Conservation (phyloP, 495 filamentous ascomycete species). For the Bathelium albidoporum region DNA sequence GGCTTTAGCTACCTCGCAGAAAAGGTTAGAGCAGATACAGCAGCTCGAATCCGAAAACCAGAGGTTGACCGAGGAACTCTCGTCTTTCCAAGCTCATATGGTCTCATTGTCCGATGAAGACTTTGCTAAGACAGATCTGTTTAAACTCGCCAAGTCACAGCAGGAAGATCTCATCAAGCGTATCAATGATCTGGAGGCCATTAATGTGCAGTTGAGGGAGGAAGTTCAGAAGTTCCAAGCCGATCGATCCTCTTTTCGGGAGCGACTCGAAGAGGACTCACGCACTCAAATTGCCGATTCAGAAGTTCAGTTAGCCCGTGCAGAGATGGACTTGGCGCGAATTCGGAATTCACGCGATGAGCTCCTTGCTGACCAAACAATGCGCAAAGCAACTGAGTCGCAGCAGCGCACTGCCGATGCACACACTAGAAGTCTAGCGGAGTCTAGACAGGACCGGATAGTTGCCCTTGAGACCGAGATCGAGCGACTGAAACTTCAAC, state of each 20-base stretch:
- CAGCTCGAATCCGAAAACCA: slow-evolving; percentile 70
- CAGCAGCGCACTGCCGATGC: slow-evolving; percentile 56
- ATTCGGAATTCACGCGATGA: slow-evolving; percentile 78
- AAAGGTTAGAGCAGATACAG: slow-evolving; percentile 80
- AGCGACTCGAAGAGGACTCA: slow-evolving; percentile 67
- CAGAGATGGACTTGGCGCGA: slow-evolving; percentile 75
- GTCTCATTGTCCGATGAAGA: slow-evolving; percentile 81
- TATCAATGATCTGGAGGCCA: slow-evolving; percentile 83
- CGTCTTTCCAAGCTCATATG: slow-evolving; percentile 51
- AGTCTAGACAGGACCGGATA: slow-evolving; percentile 64
- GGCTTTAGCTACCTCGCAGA: slow-evolving; percentile 58
- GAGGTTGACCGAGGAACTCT: slow-evolving; percentile 66
- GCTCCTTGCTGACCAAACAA: slow-evolving; percentile 65
- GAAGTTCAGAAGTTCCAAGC: slow-evolving; percentile 74
- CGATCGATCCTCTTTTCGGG: slow-evolving; percentile 72
- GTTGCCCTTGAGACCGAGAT: slow-evolving; percentile 70
- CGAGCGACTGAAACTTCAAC: slow-evolving; percentile 51
- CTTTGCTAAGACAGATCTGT: slow-evolving; percentile 81
- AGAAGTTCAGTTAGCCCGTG: slow-evolving; percentile 66
- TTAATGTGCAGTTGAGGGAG: slow-evolving; percentile 72
- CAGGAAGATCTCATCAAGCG: slow-evolving; percentile 87
- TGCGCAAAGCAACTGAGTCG: slow-evolving; percentile 67
- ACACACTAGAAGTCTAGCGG: slow-evolving; percentile 69
- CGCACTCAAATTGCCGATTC: slow-evolving; percentile 58
- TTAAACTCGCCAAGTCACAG: slow-evolving; percentile 80